Evolutionary conservation across 768 basidiomycete species (phyloP).

Genomic region (Porphyrellus cyaneotinctus): DNA sequence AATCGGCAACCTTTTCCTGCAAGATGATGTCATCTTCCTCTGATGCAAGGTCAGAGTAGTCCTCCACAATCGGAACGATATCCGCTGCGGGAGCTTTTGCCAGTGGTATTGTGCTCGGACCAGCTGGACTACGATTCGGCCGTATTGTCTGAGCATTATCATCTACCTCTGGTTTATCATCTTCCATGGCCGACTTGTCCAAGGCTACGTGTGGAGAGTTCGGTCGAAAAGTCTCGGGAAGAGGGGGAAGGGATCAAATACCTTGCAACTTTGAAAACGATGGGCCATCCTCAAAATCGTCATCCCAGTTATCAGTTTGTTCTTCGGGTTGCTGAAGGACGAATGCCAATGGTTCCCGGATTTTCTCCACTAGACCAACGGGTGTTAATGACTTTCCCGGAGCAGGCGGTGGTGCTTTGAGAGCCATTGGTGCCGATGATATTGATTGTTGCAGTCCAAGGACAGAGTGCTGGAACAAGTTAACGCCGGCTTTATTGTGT

Average conservation of each 20-base stretch:
- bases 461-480: conserved; percentile 30
- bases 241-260: not conserved
- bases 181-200: conserved; percentile 55
- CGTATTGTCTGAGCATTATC: conserved; percentile 81
- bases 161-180: conserved; percentile 53
- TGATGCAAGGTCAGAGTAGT: conserved; percentile 84
- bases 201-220: conserved; percentile 40
- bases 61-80: conserved; percentile 74
- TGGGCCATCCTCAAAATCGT: conserved; percentile 94
- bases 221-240: not conserved
- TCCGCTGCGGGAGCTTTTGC: conserved; percentile 59
- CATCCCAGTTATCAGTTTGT: conserved; percentile 96
- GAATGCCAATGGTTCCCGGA: conserved; percentile 56
- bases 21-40: conserved; percentile 72
- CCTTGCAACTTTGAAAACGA: conserved; percentile 82
- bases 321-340: conserved; percentile 73
- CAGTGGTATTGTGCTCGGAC: conserved; percentile 46
- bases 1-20: conserved; percentile 76
- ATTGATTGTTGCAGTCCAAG: conserved; percentile 34
- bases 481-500: conserved; percentile 26
- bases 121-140: conserved; percentile 66
- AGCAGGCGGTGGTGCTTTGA: conserved; percentile 19
- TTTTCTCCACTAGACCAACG: conserved; percentile 36
- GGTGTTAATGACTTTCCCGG: conserved; percentile 21
- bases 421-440: conserved; percentile 31